phyloP scores from a whole-genome alignment of 768 basidiomycete species.

The Leccinellum luteum region DNA sequence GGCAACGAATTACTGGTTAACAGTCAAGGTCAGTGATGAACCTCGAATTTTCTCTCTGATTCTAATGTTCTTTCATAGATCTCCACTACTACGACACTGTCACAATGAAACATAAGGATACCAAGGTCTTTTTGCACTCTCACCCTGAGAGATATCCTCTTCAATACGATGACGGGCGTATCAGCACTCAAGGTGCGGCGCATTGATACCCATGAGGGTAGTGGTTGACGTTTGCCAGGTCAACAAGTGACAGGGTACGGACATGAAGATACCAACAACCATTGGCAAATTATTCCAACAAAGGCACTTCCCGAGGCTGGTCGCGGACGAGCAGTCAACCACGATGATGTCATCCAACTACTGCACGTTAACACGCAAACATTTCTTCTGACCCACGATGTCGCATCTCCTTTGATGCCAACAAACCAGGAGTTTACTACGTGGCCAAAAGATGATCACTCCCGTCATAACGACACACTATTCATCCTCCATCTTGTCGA shows the following conservation, averaged over 20 bases:
- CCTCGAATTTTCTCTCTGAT: neutral
- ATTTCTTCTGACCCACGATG: conserved; percentile 90
- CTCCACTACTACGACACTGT: conserved; percentile 91
- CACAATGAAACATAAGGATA: conserved; percentile 86
- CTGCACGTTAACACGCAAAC: conserved; percentile 84
- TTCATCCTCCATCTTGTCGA: conserved; percentile 78
- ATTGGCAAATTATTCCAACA: conserved; percentile 94
- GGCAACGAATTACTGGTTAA: conserved; percentile 92
- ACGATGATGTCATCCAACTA: conserved; percentile 86
- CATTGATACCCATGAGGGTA: neutral
- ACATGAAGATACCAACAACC: conserved; percentile 91
- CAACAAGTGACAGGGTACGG: conserved; percentile 97
- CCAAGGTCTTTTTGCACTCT: conserved; percentile 92
- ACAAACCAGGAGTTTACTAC: conserved; percentile 99
- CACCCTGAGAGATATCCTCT: conserved; percentile 90
- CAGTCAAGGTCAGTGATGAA: conserved; percentile 68
- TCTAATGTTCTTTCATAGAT: conserved; percentile 49
- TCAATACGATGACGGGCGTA: conserved; percentile 91
- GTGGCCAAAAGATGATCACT: conserved; percentile 73
- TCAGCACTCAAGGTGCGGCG: conserved; percentile 80
- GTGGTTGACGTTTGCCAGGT: conserved; percentile 41
- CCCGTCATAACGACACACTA: conserved; percentile 82
- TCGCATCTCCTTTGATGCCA: conserved; percentile 94
- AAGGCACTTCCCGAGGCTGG: conserved; percentile 93
- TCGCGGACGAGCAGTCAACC: conserved; percentile 87